These are phyloP conservation scores for Sporisorium scitamineum DNA, from an alignment of 1,284 basidiomycete genomes.

Conservation along the genomic window DNA sequence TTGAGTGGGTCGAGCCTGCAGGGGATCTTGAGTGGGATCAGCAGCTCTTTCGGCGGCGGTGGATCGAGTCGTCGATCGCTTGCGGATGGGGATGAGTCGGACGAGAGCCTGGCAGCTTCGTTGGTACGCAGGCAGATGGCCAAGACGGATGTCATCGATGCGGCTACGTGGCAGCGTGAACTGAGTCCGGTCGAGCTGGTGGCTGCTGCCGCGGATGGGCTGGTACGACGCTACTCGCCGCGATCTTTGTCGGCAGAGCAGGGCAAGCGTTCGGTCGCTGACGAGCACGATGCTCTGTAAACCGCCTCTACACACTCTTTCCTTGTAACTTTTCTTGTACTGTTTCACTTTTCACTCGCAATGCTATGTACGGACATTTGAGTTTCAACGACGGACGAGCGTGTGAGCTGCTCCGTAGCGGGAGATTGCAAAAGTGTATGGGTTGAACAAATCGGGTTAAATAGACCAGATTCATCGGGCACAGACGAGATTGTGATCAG, in stretches of 20 bases:
- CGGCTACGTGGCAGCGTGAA: constrained; percentile 24
- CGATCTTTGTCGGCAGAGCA: background rate
- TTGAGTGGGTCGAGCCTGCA: constrained; percentile 28
- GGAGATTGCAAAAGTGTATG: too few species aligned
- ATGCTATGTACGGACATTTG: constrained; percentile 39
- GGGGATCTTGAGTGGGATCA: constrained; percentile 19
- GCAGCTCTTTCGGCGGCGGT: constrained; percentile 10
- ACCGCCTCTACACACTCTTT: background rate
- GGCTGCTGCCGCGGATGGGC: constrained; percentile 30
- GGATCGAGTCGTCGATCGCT: constrained; percentile 7
- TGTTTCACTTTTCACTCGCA: constrained; percentile 8
- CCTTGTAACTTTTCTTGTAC: background rate
- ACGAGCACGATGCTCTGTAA: constrained; percentile 38
- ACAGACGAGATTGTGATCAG: background rate
- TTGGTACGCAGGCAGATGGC: constrained; percentile 20
- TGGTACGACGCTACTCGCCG: constrained; percentile 25
- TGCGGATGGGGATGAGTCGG: background rate
- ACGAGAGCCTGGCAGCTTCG: constrained; percentile 5
- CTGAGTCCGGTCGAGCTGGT: constrained; percentile 26
- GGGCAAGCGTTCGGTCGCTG: constrained; percentile 9
- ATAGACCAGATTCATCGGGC: background rate
- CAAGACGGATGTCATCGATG: constrained; percentile 20
- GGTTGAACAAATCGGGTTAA: background rate
- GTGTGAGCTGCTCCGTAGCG: too few species aligned
- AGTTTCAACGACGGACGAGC: background rate